phyloP scores from a whole-genome alignment of 345 rosid genomes.

The Brassica cretica region DNA sequence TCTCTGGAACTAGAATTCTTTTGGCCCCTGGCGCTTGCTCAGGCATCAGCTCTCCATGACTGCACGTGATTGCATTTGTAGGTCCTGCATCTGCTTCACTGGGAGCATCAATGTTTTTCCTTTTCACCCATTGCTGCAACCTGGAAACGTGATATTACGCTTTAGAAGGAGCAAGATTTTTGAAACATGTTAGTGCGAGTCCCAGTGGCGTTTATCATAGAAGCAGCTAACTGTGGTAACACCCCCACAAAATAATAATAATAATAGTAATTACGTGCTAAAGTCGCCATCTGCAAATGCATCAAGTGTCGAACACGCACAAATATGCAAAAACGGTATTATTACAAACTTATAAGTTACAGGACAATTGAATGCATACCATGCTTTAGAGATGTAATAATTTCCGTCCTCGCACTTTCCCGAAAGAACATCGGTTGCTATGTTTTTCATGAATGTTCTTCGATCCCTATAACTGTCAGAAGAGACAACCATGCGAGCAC shows the following conservation, averaged over 20 bases:
- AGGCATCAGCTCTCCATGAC: conserved; percentile 79
- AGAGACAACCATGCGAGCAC: conserved; percentile 63
- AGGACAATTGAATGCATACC: conserved; percentile 53
- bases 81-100: conserved; percentile 91
- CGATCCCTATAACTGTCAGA: conserved; percentile 93
- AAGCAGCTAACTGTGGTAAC: conserved; percentile 18
- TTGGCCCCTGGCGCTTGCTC: conserved; percentile 92
- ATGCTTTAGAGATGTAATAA: conserved; percentile 72
- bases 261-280: background rate
- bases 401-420: conserved; percentile 70
- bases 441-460: conserved; percentile 71
- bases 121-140: conserved; percentile 95
- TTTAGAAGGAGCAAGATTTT: conserved; percentile 32
- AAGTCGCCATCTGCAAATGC: conserved; percentile 9
- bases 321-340: conserved; percentile 17
- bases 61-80: conserved; percentile 68
- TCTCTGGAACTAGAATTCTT: conserved; percentile 79
- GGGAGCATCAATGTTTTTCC: conserved; percentile 90
- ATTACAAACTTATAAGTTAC: conserved; percentile 12
- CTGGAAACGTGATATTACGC: conserved; percentile 42
- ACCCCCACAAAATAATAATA: conserved; percentile 15
- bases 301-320: conserved; percentile 18
- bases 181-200: conserved; percentile 6
- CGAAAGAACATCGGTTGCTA: conserved; percentile 60
- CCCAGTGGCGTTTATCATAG: conserved; percentile 1